phyloP scores from a whole-genome alignment of 805 yeast genomes.

The Yamadazyma olivae region DNA sequence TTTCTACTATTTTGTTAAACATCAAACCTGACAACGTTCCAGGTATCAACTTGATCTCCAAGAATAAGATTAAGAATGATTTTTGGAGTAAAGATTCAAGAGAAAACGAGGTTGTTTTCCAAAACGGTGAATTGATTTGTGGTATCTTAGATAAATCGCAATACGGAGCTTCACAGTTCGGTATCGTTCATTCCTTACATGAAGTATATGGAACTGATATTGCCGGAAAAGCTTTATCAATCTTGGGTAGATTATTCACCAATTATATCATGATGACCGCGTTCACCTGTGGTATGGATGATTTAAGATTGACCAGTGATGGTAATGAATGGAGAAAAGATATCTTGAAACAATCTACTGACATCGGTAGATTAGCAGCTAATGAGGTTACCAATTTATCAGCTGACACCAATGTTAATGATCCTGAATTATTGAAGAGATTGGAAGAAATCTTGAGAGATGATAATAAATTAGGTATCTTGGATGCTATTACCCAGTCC shows the following conservation, averaged over 20 bases:
- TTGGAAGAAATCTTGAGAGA: slow-evolving; percentile 94
- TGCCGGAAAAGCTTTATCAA: slow-evolving; percentile 87
- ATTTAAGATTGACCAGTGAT: slow-evolving; percentile 82
- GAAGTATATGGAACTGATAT: slow-evolving; percentile 90
- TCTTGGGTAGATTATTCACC: slow-evolving; percentile 93
- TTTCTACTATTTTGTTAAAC: slow-evolving; percentile 85
- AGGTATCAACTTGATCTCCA: slow-evolving; percentile 80
- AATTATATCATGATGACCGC: slow-evolving; percentile 90
- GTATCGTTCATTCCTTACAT: slow-evolving; percentile 93
- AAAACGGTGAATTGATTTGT: slow-evolving; percentile 79
- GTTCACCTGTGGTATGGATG: slow-evolving; percentile 99
- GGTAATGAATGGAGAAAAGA: slow-evolving; percentile 90
- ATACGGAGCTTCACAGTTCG: slow-evolving; percentile 96
- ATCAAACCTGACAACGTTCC: slow-evolving; percentile 86
- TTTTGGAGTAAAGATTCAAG: slow-evolving; percentile 87
- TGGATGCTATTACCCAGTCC: slow-evolving; percentile 93
- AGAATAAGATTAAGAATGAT: slow-evolving; percentile 87
- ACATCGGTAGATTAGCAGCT: slow-evolving; percentile 89
- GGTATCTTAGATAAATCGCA: slow-evolving; percentile 98
- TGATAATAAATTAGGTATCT: slow-evolving; percentile 83
- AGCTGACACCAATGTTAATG: slow-evolving; percentile 41
- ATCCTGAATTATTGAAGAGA: slow-evolving; percentile 79
- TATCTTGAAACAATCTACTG: slow-evolving; percentile 71
- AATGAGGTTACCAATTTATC: slow-evolving; percentile 85
- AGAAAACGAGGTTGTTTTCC: slow-evolving; percentile 85